Evolutionary conservation across 2,329 filamentous ascomycete genomes (phyloP).

Genomic region (Colletotrichum lindemuthianum): DNA sequence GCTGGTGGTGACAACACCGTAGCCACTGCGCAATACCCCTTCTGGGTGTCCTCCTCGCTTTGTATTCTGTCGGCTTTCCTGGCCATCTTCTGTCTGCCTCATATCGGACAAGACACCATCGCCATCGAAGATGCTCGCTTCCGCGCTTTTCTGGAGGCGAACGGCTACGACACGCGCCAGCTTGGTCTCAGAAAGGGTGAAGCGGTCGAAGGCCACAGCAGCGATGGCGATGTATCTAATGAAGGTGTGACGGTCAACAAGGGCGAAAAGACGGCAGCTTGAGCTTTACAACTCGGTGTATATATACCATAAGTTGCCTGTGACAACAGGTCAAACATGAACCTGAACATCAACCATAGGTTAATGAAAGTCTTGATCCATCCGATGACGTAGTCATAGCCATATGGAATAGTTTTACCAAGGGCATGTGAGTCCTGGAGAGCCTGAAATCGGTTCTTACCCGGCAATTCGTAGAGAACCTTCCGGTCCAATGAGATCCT

Average conservation of each 20-base stretch:
- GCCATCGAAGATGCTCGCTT: slow-evolving; percentile 80
- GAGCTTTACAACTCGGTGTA: too few relatives aligned
- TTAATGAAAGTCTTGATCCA: too few relatives aligned
- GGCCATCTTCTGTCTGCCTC: slow-evolving; percentile 73
- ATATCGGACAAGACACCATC: slow-evolving; percentile 89
- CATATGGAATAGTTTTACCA: too few relatives aligned
- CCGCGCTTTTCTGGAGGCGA: slow-evolving; percentile 73
- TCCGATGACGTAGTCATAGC: too few relatives aligned
- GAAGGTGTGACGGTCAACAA: neutral
- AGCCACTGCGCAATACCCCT: slow-evolving; percentile 82
- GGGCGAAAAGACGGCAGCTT: slow-evolving; percentile 6
- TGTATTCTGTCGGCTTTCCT: slow-evolving; percentile 77
- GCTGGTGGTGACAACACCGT: slow-evolving; percentile 64
- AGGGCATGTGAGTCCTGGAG: too few relatives aligned
- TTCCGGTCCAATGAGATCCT: too few relatives aligned
- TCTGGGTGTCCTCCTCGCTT: slow-evolving; percentile 83
- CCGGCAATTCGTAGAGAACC: too few relatives aligned
- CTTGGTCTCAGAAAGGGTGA: slow-evolving; percentile 56
- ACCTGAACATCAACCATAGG: too few relatives aligned
- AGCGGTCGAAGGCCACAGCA: slow-evolving; percentile 8
- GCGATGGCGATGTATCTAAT: neutral
- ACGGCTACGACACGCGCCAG: slow-evolving; percentile 79
- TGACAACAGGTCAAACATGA: too few relatives aligned
- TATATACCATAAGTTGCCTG: too few relatives aligned
- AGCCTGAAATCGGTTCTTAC: too few relatives aligned